Evolutionary conservation across 2,329 filamentous ascomycete species (phyloP).

Genomic region (Ascocoryne sarcoides): DNA sequence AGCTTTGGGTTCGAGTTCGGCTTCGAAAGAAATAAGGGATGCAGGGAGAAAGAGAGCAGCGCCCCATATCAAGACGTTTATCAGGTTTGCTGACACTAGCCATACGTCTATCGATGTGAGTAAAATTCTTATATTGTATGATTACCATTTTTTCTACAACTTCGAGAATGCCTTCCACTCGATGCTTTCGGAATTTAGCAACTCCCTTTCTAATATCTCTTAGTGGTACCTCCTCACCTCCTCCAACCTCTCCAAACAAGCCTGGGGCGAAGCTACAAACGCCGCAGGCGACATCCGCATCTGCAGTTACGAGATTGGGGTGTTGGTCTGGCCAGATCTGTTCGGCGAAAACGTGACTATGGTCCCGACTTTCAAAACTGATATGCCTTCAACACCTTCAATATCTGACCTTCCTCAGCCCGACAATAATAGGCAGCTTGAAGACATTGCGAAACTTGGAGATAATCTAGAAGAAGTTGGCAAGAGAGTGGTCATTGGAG

Average conservation of each 20-base stretch:
- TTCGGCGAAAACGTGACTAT: slow-evolving; percentile 43
- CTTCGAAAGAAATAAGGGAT: slow-evolving; percentile 29
- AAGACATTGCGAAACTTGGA: slow-evolving; percentile 12
- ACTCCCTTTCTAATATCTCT: not conserved
- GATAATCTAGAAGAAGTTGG: slow-evolving; percentile 14
- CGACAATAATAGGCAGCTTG: slow-evolving; percentile 3
- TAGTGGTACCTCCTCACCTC: slow-evolving; percentile 76
- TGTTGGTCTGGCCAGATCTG: slow-evolving; percentile 69
- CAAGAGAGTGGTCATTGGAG: slow-evolving; percentile 44
- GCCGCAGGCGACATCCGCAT: slow-evolving; percentile 55
- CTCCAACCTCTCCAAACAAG: slow-evolving; percentile 86
- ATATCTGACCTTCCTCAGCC: not conserved
- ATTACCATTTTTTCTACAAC: too few species aligned
- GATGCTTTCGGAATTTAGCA: too few species aligned
- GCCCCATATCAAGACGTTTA: slow-evolving; percentile 86
- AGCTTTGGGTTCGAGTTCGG: not conserved
- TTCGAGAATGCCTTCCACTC: too few species aligned
- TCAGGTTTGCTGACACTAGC: slow-evolving; percentile 44
- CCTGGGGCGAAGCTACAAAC: slow-evolving; percentile 64
- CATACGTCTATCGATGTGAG: slow-evolving; percentile 8
- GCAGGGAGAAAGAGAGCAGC: slow-evolving; percentile 61
- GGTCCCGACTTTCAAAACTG: slow-evolving; percentile 58
- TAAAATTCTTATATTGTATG: too few species aligned
- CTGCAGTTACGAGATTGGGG: slow-evolving; percentile 76
- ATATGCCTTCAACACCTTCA: slow-evolving; percentile 36